Evolutionary conservation across 1,139 yeast species (phyloP).

Genomic region (Scheffersomyces cryptocercus): DNA sequence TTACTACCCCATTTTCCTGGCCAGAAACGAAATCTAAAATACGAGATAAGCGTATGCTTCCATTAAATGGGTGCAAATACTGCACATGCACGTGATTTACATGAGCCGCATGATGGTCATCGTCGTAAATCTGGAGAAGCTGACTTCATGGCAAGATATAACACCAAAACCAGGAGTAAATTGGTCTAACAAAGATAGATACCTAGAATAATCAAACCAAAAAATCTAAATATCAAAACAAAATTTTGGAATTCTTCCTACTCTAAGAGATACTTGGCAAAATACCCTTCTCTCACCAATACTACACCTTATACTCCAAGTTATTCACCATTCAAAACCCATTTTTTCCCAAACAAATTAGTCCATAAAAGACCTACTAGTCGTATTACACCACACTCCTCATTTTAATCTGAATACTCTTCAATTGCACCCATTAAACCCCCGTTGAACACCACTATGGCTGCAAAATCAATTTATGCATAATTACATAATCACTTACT

Average conservation of each 20-base stretch:
- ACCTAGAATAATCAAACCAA: too few species aligned
- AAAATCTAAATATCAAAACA: too few species aligned
- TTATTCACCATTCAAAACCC: not conserved
- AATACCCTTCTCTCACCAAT: too few species aligned
- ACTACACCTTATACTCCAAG: not conserved
- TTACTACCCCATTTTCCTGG: too few species aligned
- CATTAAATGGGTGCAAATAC: not conserved
- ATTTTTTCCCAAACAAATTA: not conserved
- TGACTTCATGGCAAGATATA: too few species aligned
- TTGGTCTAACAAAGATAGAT: too few species aligned
- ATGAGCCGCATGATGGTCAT: slow-evolving; percentile 44
- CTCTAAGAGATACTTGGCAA: too few species aligned
- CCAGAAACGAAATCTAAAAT: too few species aligned
- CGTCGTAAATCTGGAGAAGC: slow-evolving; percentile 11
- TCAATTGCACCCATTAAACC: not conserved
- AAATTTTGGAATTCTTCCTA: too few species aligned
- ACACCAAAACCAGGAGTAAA: too few species aligned
- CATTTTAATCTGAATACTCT: not conserved
- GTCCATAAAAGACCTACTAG: not conserved
- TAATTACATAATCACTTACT: not conserved
- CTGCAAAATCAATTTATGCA: slow-evolving; percentile 7
- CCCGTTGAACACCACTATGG: not conserved
- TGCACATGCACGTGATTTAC: slow-evolving; percentile 1
- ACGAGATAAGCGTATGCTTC: too few species aligned
- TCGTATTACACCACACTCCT: not conserved